Evolutionary conservation across 1,139 yeast species (phyloP), one percentile per base, ranked within the genome.

Genomic region (Scheffersomyces titani): DNA sequence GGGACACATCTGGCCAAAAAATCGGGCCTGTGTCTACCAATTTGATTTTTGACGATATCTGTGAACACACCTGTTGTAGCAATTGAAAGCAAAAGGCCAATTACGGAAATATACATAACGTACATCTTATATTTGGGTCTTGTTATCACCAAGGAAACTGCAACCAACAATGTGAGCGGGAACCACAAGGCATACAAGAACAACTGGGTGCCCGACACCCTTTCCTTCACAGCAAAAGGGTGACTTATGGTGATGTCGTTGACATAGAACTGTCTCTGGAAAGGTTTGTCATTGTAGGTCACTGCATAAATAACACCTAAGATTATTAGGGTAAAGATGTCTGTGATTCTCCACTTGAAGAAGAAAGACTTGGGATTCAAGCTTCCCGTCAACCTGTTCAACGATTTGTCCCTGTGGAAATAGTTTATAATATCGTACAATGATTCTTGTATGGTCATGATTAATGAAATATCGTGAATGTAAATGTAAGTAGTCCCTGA

Each of bases 21-120:
- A 69, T 90, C 96, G 0, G 96, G 96, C 64, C 96, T 78, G 55
- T 86, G 86, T 67, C 94, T 82, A 0, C 94, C 93, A 57, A 90
- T 83, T 75, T 86, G 82, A 67, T 88, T 85, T 72, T 90, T 90
- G 60, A 89, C 71, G 49, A 82, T 71, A 59, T 83, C 84, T 0
- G 87, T 83, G 45, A 75, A 59, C 5, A 79, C 71, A n/a, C 78
- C 75, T 18, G 84, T 77, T 46, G 78, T 58, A 47, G 80, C 67
- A 1, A 78, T 70, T 0, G 82, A 70, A 9, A 82, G 59, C 2
- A 72, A 57, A 54, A 80, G 74, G 1, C 85, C 82, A 20, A 82
- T 50, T 1, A 75, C 57, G 6, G 85, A 74, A 6, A 78, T 67
- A 55, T 71, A 81, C 1, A 82, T 72, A 30, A 74, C 73, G 61